Evolutionary conservation across 2,329 filamentous ascomycete genomes (phyloP), one percentile per base, ranked within the genome.

Genomic region (Epichloe uncinata): DNA sequence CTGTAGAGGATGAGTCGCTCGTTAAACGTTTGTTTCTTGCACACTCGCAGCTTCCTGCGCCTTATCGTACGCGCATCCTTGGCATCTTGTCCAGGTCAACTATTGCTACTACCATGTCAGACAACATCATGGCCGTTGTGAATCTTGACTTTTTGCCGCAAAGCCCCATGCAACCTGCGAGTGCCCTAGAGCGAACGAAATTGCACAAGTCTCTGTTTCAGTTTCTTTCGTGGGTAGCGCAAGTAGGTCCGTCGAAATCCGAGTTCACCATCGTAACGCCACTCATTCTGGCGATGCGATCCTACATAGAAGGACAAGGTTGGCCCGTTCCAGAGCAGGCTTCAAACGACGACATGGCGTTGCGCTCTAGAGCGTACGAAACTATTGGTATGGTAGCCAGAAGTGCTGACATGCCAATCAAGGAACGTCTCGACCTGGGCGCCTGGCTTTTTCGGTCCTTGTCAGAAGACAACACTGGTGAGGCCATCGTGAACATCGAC

Each of bases 281-380:
- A 41, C 73, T 94, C 3, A 79, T 95, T 16, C 67, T 75, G 8
- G 78, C 81, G 43, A 69, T 97, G 58, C 77, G 78, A 55, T 74
- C 78, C 22, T 96, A 88, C 61, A 81, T 95, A 49, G 75, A 84
- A 54, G 74, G 77, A 34, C 87, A 94, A 64, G 89, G 89, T 5
- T 96, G 90, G 90, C 90, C 90, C 2, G 69, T 69, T 18, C 77
- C 83, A 1, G 68, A 79, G 48, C 76, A 79, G 55, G 63, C 73
- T 12, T 74, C 77, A 2, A 65, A 73, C 11, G 80, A 84, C 45
- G 79, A 82, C 49, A 70, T 83, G 49, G 75, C 78, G 3, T 72
- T 95, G 42, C 81, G 91, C 40, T 83, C 83, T 5, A 82, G 85
- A 60, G 89, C 85, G 1, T 97, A 96, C 64, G 91, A 97, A 63